phyloP scores from a whole-genome alignment of 2,329 filamentous ascomycete genomes.

The Metarhizium rileyi region DNA sequence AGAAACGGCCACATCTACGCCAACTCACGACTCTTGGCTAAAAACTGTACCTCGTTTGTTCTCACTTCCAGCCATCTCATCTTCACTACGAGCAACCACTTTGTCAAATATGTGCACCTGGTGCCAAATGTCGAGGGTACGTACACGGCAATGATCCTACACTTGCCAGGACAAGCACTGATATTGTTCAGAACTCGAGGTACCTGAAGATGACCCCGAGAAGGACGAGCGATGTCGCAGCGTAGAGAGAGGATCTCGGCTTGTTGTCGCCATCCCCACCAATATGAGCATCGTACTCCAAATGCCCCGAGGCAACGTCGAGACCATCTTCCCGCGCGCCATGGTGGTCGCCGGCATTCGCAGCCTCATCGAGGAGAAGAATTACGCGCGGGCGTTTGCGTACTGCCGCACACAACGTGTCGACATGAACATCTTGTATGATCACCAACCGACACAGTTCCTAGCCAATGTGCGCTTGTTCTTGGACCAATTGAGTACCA shows the following conservation, averaged over 20 bases:
- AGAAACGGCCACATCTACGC: constrained; percentile 70
- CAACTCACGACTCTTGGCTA: constrained; percentile 61
- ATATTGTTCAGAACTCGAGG: constrained; percentile 55
- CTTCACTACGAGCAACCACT: constrained; percentile 84
- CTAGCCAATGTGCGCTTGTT: constrained; percentile 66
- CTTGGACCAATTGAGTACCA: constrained; percentile 72
- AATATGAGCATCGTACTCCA: constrained; percentile 80
- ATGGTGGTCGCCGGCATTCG: constrained; percentile 88
- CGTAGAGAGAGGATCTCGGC: constrained; percentile 77
- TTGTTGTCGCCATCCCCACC: constrained; percentile 84
- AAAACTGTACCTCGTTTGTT: constrained; percentile 87
- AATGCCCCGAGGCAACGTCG: constrained; percentile 91
- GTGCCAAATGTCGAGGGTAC: constrained; percentile 50
- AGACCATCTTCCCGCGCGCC: constrained; percentile 88
- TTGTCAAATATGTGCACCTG: constrained; percentile 90
- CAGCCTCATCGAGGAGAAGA: constrained; percentile 64
- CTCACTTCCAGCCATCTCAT: constrained; percentile 75
- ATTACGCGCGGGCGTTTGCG: constrained; percentile 76
- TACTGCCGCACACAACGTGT: constrained; percentile 88
- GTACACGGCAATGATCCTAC: constrained; percentile 9
- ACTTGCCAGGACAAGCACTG: background rate
- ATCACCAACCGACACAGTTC: constrained; percentile 84
- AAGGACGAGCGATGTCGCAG: constrained; percentile 85
- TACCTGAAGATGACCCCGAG: constrained; percentile 82
- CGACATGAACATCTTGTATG: constrained; percentile 95